Conservation (phyloP, 129 eudicot genomes). For the Oenanthe sinensis region DNA sequence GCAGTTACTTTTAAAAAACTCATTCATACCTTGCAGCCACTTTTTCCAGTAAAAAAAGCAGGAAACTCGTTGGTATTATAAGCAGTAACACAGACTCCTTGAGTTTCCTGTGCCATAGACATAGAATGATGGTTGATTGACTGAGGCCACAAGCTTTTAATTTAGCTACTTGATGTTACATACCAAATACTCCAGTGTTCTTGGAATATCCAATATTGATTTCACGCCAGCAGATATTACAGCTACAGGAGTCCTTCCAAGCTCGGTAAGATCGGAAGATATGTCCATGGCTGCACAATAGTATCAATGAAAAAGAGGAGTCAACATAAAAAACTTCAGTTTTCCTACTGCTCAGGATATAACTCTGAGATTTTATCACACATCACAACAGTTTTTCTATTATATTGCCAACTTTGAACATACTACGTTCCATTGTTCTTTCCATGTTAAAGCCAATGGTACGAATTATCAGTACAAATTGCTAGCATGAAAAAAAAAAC, state of each 20-base stretch:
- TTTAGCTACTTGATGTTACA: not conserved
- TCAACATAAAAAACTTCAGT: not conserved
- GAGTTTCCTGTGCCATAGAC: conserved; percentile 66
- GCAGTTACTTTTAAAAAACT: not conserved
- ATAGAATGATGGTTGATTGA: not conserved
- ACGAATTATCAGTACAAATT: not conserved
- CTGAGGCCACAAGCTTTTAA: not conserved
- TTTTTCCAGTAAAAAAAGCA: conserved; percentile 71
- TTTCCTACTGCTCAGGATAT: not conserved
- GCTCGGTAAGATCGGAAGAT: conserved; percentile 95
- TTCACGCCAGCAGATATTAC: conserved; percentile 93
- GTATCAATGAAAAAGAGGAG: conserved; percentile 7
- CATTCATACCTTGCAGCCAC: conserved; percentile 71
- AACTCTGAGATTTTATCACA: no score
- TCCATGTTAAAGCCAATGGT: not conserved
- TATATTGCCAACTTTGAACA: not conserved
- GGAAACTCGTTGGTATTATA: conserved; percentile 85
- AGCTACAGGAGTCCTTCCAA: conserved; percentile 81
- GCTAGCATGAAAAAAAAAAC: not conserved
- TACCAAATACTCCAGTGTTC: conserved; percentile 90
- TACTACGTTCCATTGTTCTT: not conserved
- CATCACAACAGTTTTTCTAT: not conserved
- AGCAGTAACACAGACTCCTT: conserved; percentile 87
- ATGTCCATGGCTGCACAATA: conserved; percentile 65
- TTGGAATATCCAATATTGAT: conserved; percentile 91